phyloP scores from a whole-genome alignment of 352 stramenopile species.

The Phytopythium kandeliae region DNA sequence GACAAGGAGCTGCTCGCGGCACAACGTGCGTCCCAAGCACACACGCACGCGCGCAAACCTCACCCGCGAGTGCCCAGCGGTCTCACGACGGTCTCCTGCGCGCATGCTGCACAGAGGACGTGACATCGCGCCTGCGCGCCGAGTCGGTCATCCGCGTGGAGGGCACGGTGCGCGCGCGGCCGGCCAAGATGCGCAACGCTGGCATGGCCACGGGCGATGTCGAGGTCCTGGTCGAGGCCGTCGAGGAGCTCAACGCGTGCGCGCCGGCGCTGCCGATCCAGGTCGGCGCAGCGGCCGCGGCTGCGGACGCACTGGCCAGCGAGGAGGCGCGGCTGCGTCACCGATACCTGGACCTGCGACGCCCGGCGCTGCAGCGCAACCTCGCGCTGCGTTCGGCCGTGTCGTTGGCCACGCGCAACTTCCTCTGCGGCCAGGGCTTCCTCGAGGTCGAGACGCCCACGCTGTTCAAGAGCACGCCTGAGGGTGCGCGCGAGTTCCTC shows the following conservation, averaged over 20 bases:
- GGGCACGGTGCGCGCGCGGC: slow-evolving; percentile 50
- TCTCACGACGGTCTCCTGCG: neutral
- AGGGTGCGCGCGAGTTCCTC: slow-evolving; percentile 84
- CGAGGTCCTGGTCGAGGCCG: slow-evolving; percentile 62
- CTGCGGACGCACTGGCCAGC: slow-evolving; percentile 32
- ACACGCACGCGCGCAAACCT: neutral
- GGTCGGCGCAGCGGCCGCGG: slow-evolving; percentile 40
- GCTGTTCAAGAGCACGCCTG: slow-evolving; percentile 85
- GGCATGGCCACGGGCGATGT: slow-evolving; percentile 67
- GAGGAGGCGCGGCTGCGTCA: slow-evolving; percentile 75
- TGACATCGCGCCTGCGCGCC: slow-evolving; percentile 51
- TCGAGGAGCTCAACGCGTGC: slow-evolving; percentile 60
- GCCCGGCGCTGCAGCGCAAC: slow-evolving; percentile 71
- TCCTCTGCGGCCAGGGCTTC: slow-evolving; percentile 63
- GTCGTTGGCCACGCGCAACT: slow-evolving; percentile 64
- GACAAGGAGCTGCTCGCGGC: slow-evolving; percentile 49
- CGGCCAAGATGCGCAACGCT: slow-evolving; percentile 61
- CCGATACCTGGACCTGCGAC: slow-evolving; percentile 79
- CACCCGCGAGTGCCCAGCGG: neutral
- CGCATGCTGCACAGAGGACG: slow-evolving; percentile 13
- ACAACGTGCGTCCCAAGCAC: slow-evolving; percentile 12
- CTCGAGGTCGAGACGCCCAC: slow-evolving; percentile 87
- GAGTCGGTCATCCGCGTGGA: slow-evolving; percentile 68
- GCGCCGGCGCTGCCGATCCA: slow-evolving; percentile 47
- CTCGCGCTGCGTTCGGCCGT: slow-evolving; percentile 69